phyloP scores from a whole-genome alignment of 345 rosid genomes.

The Eucalyptus pauciflora region DNA sequence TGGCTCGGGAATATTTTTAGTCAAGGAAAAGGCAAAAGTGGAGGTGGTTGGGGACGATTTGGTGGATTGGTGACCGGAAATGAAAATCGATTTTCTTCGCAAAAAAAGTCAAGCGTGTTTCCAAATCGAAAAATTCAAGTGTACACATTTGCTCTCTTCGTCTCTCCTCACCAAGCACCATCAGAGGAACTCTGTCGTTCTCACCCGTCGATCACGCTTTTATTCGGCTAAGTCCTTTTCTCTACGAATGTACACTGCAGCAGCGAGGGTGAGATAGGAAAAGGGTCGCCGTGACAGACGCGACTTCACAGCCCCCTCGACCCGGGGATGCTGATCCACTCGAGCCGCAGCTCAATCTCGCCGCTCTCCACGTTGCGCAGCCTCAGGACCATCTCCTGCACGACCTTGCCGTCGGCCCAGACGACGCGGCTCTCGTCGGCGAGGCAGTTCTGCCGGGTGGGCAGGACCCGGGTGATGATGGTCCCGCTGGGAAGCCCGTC shows the following conservation, averaged over 20 bases:
- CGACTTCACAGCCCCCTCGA: slow-evolving; percentile 25
- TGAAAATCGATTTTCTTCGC: neutral
- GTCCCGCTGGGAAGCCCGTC: slow-evolving; percentile 44
- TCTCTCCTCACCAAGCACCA: neutral
- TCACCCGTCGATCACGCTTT: neutral
- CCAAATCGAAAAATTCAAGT: neutral
- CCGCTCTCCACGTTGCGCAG: slow-evolving; percentile 78
- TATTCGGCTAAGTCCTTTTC: neutral
- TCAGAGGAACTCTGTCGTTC: neutral
- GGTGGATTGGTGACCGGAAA: neutral
- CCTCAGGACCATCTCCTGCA: slow-evolving; percentile 58
- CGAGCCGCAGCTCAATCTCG: slow-evolving; percentile 70
- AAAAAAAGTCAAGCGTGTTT: neutral
- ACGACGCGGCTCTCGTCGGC: slow-evolving; percentile 51
- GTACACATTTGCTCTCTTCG: neutral
- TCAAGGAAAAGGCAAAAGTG: neutral
- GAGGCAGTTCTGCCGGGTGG: slow-evolving; percentile 50
- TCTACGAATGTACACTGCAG: neutral
- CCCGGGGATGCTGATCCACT: slow-evolving; percentile 83
- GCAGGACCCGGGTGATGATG: slow-evolving; percentile 34
- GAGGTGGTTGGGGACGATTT: neutral
- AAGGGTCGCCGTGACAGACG: neutral
- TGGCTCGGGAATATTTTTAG: neutral
- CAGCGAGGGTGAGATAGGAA: neutral
- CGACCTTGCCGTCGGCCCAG: slow-evolving; percentile 39